These are phyloP conservation scores for Filobasidium uniguttulatum DNA, from an alignment of 1,284 basidiomycete genomes.

Conservation along the genomic window DNA sequence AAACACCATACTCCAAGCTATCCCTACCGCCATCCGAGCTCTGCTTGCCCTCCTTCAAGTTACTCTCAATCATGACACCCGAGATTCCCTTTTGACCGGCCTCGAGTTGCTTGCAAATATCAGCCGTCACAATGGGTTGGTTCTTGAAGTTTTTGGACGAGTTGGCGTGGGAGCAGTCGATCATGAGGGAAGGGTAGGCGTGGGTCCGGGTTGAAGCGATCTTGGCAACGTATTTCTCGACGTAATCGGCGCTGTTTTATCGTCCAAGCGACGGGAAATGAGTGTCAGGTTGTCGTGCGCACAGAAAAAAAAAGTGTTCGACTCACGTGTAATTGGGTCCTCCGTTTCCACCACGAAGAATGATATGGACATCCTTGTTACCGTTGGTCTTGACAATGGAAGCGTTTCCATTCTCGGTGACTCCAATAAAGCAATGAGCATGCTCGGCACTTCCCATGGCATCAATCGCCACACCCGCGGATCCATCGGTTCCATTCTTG, in stretches of 20 bases:
- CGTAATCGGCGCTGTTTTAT: conserved; percentile 48
- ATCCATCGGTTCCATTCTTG: conserved; percentile 49
- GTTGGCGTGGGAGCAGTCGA: conserved; percentile 75
- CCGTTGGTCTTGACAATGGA: conserved; percentile 91
- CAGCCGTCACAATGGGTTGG: conserved; percentile 43
- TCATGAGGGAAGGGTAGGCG: conserved; percentile 37
- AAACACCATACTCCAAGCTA: conserved; percentile 61
- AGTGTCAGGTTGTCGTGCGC: neutral
- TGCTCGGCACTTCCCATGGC: conserved; percentile 87
- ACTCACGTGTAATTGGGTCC: conserved; percentile 60
- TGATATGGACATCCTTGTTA: conserved; percentile 82
- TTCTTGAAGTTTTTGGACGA: conserved; percentile 47
- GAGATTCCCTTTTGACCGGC: conserved; percentile 68
- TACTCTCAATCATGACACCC: conserved; percentile 93
- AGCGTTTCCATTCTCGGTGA: conserved; percentile 79
- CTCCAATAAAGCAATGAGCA: conserved; percentile 95
- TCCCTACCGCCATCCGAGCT: conserved; percentile 45
- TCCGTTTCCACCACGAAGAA: conserved; percentile 73
- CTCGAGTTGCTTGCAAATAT: conserved; percentile 62
- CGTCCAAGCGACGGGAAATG: neutral
- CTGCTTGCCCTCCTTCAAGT: conserved; percentile 76
- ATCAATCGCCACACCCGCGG: conserved; percentile 73
- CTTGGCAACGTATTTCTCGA: conserved; percentile 52
- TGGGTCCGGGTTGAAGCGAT: conserved; percentile 52
- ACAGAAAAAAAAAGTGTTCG: too few species aligned